Evolutionary conservation across 768 basidiomycete species (phyloP).

Genomic region (Hortiboletus flavorubellus): DNA sequence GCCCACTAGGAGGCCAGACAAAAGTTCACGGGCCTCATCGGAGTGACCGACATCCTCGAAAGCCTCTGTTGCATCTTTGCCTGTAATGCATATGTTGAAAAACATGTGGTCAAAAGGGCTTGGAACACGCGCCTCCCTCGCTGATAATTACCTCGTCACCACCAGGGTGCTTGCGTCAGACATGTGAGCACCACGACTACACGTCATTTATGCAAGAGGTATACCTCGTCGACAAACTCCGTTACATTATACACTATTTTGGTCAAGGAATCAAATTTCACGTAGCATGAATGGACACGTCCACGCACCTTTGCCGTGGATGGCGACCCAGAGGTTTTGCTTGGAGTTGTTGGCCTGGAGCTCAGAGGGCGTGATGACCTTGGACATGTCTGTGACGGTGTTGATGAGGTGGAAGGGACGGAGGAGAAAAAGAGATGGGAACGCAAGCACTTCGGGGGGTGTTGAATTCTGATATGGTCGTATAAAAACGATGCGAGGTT

Average conservation of each 20-base stretch:
- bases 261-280: slow-evolving; percentile 1
- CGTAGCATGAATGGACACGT: not conserved
- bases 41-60: slow-evolving; percentile 99
- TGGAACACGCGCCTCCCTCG: slow-evolving; percentile 71
- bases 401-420: slow-evolving; percentile 9
- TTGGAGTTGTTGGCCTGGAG: slow-evolving; percentile 75
- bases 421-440: slow-evolving; percentile 6
- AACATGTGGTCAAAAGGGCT: not conserved
- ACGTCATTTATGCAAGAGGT: slow-evolving; percentile 12
- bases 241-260: slow-evolving; percentile 85
- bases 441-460: not conserved
- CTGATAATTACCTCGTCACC: slow-evolving; percentile 97
- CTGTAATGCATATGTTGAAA: slow-evolving; percentile 39
- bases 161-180: slow-evolving; percentile 73
- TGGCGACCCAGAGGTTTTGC: slow-evolving; percentile 75
- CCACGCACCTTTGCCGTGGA: slow-evolving; percentile 76
- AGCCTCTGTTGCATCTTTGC: slow-evolving; percentile 94
- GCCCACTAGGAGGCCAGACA: slow-evolving; percentile 77
- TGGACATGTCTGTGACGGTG: slow-evolving; percentile 37
- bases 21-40: slow-evolving; percentile 88
- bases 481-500: slow-evolving; percentile 21
- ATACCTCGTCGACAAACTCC: slow-evolving; percentile 92
- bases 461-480: not conserved
- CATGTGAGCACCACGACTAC: slow-evolving; percentile 4
- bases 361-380: slow-evolving; percentile 65